A percentile compares a stretch with the other conserved stretches of the same genome.
These are phyloP conservation scores for Logfia minima DNA, from an alignment of 129 eudicot genomes.

Conservation along the genomic window DNA sequence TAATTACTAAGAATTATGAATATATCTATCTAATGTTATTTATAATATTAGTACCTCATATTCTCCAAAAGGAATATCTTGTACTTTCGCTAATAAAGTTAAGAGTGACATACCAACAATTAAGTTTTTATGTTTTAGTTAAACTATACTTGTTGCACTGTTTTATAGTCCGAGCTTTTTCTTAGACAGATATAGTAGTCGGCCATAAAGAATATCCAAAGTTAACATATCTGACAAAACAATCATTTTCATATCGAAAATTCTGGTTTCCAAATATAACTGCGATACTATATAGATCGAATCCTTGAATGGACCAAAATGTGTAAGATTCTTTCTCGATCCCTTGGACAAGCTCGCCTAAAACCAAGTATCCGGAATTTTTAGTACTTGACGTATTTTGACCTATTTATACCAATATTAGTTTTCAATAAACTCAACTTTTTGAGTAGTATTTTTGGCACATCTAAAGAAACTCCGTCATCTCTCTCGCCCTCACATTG, in stretches of 20 bases:
- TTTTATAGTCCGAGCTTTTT: no score
- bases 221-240: background rate
- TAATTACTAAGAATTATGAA: no score
- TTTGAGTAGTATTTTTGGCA: background rate
- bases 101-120: no score
- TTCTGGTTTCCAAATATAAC: background rate
- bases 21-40: no score
- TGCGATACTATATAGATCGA: background rate
- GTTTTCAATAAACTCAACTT: slow-evolving; percentile 4
- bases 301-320: slow-evolving; percentile 17
- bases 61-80: no score
- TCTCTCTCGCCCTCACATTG: background rate
- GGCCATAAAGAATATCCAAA: background rate
- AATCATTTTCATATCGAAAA: background rate
- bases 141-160: no score
- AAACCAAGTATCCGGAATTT: background rate
- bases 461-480: background rate
- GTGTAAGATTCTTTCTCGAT: background rate
- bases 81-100: no score
- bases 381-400: background rate
- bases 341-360: background rate
- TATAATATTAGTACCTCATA: no score
- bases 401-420: slow-evolving; percentile 21
- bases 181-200: background rate
- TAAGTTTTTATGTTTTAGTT: no score